Base-by-base conservation (phyloP, 148 eudicot genomes). In the Cornus florida region DNA sequence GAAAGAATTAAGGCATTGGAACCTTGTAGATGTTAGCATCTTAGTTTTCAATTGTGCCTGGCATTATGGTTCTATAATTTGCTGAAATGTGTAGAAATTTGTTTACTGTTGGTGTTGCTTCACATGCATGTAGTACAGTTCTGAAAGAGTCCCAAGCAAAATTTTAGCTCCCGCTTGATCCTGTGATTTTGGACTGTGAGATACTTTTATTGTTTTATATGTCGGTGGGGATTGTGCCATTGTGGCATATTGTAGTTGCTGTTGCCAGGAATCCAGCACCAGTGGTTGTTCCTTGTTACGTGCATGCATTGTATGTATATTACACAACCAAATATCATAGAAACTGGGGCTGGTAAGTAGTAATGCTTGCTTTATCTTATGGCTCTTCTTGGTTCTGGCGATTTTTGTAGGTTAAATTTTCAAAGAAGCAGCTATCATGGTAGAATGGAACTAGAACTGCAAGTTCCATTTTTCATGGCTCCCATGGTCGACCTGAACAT, bases 351-450 rank as follows among this genome's bases (percentile, higher is more conserved):
- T 59, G 35, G 68, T 60, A 17, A 20, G 24, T 20, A 62, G 7
- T 62, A 35, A n/a, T 10, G 12, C 28, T 31, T 56, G 17, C 46
- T 19, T 62, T 62, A 16, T 59, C 33, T 74, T 7, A 39, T 60
- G 60, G 50, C 67, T 10, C 38, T 35, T 59, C 23, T 23, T 74
- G 10, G 46, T 60, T 74, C 6, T 33, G 11, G 14, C 46, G 56
- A 53, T 57, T 73, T 74, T 33, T 74, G 48, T 50, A 74, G 77
- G 48, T 35, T 12, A 59, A 10, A n/a, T 35, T 73, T 31, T 32
- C 38, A 73, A 32, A 73, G 23, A 73, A 73, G 22, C 62, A 73
- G 19, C 7, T 43, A 56, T 11, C 38, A 66, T 41, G n/a, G 19
- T 60, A 67, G 31, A n/a, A 20, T 74, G 31, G 68, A 5, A 60